phyloP scores from a whole-genome alignment of 2,329 filamentous ascomycete species.

The Nannizzia gypsea region DNA sequence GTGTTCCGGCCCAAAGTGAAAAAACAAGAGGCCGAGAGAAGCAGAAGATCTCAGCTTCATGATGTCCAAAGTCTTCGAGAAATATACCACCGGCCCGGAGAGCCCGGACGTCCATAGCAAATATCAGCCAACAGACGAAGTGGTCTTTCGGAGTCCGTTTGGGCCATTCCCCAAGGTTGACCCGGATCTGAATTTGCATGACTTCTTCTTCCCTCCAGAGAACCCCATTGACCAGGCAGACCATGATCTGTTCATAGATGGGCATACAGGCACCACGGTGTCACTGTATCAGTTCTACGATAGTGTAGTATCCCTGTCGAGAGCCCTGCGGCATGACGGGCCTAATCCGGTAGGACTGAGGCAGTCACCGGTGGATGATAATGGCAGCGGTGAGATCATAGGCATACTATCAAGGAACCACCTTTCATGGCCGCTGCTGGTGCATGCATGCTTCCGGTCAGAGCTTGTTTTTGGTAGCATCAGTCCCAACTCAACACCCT shows the following conservation, averaged over 20 bases:
- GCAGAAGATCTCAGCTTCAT: background rate
- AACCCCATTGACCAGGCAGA: conserved; percentile 5
- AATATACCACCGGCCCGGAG: conserved; percentile 3
- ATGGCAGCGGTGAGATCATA: conserved; percentile 11
- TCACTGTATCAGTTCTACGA: conserved; percentile 11
- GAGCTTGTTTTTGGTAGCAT: conserved; percentile 12
- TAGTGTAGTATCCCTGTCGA: conserved; percentile 7
- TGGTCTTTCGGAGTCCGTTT: conserved; percentile 10
- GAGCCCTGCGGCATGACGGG: conserved; percentile 10
- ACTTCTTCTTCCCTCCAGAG: conserved; percentile 9
- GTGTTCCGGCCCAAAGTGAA: background rate
- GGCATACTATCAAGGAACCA: conserved; percentile 11
- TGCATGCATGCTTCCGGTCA: conserved; percentile 10
- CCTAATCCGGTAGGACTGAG: conserved; percentile 8
- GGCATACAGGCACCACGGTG: background rate
- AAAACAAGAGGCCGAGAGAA: background rate
- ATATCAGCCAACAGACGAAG: conserved; percentile 11
- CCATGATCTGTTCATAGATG: conserved; percentile 12
- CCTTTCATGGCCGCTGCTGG: conserved; percentile 11
- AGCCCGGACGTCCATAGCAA: conserved; percentile 8
- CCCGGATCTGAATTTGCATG: conserved; percentile 9
- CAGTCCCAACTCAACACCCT: conserved; percentile 10
- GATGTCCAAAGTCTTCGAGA: background rate
- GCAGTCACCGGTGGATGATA: conserved; percentile 8
- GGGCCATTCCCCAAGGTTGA: conserved; percentile 10